Evolutionary conservation across 192 early-diverging fungal species (phyloP).

Genomic region (Coemansia sp.): DNA sequence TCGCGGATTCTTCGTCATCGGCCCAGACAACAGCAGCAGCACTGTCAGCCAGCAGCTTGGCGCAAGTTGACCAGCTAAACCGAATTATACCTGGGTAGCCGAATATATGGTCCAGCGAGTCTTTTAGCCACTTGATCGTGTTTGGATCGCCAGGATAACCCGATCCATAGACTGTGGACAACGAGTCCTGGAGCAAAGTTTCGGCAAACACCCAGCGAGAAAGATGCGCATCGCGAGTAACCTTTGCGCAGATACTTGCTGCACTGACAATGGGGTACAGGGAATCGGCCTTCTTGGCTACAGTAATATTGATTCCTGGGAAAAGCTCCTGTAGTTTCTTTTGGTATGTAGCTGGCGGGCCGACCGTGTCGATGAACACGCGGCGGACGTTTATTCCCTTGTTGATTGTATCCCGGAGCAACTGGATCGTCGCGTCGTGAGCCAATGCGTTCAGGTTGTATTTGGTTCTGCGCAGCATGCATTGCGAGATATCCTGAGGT

Average conservation of each 20-base stretch:
- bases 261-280: conserved; percentile 93
- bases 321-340: conserved; percentile 73
- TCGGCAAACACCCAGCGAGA: conserved; percentile 51
- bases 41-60: conserved; percentile 64
- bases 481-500: conserved; percentile 88
- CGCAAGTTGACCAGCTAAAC: conserved; percentile 93
- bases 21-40: conserved; percentile 28
- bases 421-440: conserved; percentile 87
- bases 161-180: conserved; percentile 73
- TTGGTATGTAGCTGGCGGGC: conserved; percentile 85
- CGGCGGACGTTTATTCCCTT: conserved; percentile 65
- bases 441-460: conserved; percentile 93
- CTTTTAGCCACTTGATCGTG: conserved; percentile 81
- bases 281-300: conserved; percentile 93
- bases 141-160: conserved; percentile 92
- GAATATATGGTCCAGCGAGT: conserved; percentile 81
- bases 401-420: conserved; percentile 69
- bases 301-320: conserved; percentile 75
- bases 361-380: conserved; percentile 96
- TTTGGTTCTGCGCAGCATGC: conserved; percentile 82
- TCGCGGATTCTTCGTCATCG: conserved; percentile 26
- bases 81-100: conserved; percentile 89
- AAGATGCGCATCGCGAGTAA: conserved; percentile 53
- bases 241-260: conserved; percentile 95
- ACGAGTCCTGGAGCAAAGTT: conserved; percentile 24